These are phyloP conservation scores for Cenococcum geophilum DNA, from an alignment of 495 filamentous ascomycete genomes.

Conservation along the genomic window DNA sequence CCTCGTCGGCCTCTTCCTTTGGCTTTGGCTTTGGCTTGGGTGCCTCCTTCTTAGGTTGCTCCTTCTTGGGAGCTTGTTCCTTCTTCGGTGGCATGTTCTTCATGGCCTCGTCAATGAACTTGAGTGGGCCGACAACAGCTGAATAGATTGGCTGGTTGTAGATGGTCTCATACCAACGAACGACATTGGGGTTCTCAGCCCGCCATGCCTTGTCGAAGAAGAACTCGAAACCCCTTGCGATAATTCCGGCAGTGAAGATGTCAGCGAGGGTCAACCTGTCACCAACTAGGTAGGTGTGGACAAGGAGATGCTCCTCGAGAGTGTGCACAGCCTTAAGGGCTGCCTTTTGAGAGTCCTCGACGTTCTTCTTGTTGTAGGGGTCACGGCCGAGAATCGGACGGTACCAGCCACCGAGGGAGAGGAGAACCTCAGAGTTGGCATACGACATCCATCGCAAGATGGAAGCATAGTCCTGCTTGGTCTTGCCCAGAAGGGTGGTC, in stretches of 20 bases:
- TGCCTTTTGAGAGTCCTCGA: conserved; percentile 68
- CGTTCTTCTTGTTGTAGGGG: conserved; percentile 94
- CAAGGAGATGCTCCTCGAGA: conserved; percentile 77
- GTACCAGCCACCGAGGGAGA: conserved; percentile 74
- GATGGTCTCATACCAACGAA: conserved; percentile 92
- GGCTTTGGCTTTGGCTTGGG: conserved; percentile 44
- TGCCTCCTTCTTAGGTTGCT: conserved; percentile 52
- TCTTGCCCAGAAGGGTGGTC: conserved; percentile 97
- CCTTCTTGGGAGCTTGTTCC: conserved; percentile 55
- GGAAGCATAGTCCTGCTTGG: conserved; percentile 97
- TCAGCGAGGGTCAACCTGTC: conserved; percentile 97
- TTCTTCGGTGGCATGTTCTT: conserved; percentile 92
- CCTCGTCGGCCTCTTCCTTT: conserved; percentile 49
- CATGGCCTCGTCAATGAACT: conserved; percentile 76
- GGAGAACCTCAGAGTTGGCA: conserved; percentile 77
- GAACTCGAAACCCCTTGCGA: conserved; percentile 78
- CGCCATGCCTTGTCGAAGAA: conserved; percentile 88
- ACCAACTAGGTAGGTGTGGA: conserved; percentile 95
- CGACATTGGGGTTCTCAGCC: conserved; percentile 68
- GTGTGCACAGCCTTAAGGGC: conserved; percentile 60
- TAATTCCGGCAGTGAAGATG: conserved; percentile 69
- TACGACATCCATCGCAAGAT: conserved; percentile 97
- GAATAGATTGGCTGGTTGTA: conserved; percentile 87
- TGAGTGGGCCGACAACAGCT: conserved; percentile 62
- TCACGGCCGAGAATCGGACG: conserved; percentile 76